Evolutionary conservation across 208 protist species (phyloP).

Genomic region (Crithidia sp.): DNA sequence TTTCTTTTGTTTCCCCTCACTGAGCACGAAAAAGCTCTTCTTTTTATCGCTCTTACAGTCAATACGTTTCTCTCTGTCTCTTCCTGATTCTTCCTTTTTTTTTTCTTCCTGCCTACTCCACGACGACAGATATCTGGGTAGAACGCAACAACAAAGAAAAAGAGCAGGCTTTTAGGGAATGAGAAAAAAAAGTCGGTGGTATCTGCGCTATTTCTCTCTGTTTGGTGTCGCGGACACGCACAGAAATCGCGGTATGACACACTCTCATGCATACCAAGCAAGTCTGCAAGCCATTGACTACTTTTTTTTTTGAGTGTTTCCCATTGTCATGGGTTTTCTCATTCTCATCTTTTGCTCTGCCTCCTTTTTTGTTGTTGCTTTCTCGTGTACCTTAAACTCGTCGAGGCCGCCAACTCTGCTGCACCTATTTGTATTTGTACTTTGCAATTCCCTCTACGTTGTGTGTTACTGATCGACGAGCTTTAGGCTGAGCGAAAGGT

Average conservation of each 20-base stretch:
- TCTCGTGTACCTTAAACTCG: too few species aligned
- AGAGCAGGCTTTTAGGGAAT: background rate
- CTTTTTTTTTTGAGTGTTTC: too few species aligned
- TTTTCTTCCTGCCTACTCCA: background rate
- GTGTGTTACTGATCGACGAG: too few species aligned
- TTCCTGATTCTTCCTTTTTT: constrained; percentile 1
- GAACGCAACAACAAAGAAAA: background rate
- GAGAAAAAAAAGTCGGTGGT: background rate
- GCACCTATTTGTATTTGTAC: too few species aligned
- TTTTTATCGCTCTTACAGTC: background rate
- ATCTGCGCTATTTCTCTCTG: background rate
- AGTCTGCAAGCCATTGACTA: too few species aligned
- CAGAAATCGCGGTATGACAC: too few species aligned
- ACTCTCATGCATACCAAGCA: too few species aligned
- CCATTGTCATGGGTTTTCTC: too few species aligned
- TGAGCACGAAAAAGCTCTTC: background rate
- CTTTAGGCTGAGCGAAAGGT: too few species aligned
- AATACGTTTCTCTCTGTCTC: background rate
- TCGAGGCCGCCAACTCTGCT: too few species aligned
- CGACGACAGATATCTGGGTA: too few species aligned
- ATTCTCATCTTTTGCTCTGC: background rate
- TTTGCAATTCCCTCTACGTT: too few species aligned
- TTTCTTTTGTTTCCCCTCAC: background rate
- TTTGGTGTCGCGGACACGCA: background rate
- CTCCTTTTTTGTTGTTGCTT: background rate